Conservation (phyloP, 768 basidiomycete genomes). For the Hygrophoropsis aurantiaca region DNA sequence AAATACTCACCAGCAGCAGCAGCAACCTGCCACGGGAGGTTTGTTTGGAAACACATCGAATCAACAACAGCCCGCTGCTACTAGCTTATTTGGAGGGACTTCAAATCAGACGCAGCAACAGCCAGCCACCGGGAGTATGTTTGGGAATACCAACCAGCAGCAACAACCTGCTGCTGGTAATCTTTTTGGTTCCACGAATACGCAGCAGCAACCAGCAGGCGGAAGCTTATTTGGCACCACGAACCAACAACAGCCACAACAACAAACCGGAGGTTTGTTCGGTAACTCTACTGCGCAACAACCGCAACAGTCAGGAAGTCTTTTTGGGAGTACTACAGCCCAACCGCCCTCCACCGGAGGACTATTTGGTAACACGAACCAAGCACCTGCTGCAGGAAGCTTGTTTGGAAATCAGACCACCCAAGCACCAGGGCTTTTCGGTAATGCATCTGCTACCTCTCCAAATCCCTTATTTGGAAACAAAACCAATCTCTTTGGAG, state of each 20-base stretch:
- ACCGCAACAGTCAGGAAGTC: conserved; percentile 8
- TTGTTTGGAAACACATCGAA: conserved; percentile 1
- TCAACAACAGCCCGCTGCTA: neutral
- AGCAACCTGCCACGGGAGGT: conserved; percentile 10
- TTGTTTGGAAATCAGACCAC: conserved; percentile 28
- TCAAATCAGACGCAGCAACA: conserved; percentile 8
- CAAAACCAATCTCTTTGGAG: conserved; percentile 26
- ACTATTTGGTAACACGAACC: conserved; percentile 17
- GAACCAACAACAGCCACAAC: conserved; percentile 11
- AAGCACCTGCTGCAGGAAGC: conserved; percentile 18
- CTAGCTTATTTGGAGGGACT: conserved; percentile 21
- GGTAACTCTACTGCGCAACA: conserved; percentile 11
- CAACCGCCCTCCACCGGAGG: conserved; percentile 11
- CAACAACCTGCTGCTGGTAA: conserved; percentile 19
- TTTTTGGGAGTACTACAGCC: conserved; percentile 15
- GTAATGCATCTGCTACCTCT: conserved; percentile 16
- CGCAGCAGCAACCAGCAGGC: conserved; percentile 24
- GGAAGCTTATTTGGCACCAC: conserved; percentile 20
- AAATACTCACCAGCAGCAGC: conserved; percentile 11
- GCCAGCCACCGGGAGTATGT: conserved; percentile 4
- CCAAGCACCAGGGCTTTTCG: conserved; percentile 26
- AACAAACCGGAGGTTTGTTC: conserved; percentile 16
- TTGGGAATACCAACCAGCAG: conserved; percentile 9
- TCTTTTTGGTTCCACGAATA: conserved; percentile 24
- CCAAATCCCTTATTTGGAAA: conserved; percentile 37